Percentiles rank a stretch among this genome's conserved stretches.
phyloP scores from a whole-genome alignment of 495 filamentous ascomycete species.

The Penicillium subrubescens region DNA sequence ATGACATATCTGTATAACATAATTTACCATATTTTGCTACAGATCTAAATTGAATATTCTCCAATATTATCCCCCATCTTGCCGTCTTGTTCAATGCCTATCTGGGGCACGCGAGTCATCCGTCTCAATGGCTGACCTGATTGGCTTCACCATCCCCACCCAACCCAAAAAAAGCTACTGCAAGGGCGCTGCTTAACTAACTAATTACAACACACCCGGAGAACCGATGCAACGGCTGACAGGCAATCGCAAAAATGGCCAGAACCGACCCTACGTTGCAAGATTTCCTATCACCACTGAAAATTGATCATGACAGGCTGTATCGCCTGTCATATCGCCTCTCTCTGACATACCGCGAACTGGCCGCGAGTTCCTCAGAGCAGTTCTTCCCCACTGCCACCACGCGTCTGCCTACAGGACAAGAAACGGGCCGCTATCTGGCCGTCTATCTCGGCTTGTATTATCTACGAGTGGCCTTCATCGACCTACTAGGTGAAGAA shows the following conservation, averaged over 20 bases:
- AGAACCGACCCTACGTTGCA: slow-evolving; percentile 16
- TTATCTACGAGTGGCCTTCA: slow-evolving; percentile 73
- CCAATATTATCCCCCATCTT: not conserved
- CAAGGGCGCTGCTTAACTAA: slow-evolving; percentile 4
- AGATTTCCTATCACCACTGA: slow-evolving; percentile 30
- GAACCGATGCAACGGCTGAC: not conserved
- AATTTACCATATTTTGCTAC: not conserved
- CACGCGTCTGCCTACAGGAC: slow-evolving; percentile 61
- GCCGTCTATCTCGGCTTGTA: slow-evolving; percentile 75
- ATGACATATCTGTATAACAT: not conserved
- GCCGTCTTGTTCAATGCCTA: not conserved
- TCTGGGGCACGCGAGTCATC: not conserved
- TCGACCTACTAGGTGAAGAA: slow-evolving; percentile 59
- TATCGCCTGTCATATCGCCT: slow-evolving; percentile 58
- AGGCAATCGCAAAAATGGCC: slow-evolving; percentile 12
- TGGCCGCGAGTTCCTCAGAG: slow-evolving; percentile 61
- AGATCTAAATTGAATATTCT: not conserved
- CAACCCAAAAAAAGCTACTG: slow-evolving; percentile 1
- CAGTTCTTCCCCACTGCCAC: slow-evolving; percentile 77
- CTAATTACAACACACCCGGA: not conserved
- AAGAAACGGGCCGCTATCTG: slow-evolving; percentile 64
- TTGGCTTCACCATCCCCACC: not conserved
- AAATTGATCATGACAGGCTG: slow-evolving; percentile 36
- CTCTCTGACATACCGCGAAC: slow-evolving; percentile 53
- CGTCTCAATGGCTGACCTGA: not conserved